Evolutionary conservation across 306 rosid genomes (phyloP).

Genomic region (Cucurbita argyrosperma): DNA sequence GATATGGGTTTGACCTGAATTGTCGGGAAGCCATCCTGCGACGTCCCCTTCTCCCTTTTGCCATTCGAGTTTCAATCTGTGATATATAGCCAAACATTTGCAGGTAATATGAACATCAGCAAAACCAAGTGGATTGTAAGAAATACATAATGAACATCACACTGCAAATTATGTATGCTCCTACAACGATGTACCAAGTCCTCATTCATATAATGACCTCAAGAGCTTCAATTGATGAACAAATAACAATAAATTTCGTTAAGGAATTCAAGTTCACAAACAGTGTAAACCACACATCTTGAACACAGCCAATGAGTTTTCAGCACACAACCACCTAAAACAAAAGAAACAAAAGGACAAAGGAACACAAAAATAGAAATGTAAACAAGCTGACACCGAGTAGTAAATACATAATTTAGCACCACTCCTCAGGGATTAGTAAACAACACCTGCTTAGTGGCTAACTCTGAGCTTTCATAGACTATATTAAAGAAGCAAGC

Average conservation of each 20-base stretch:
- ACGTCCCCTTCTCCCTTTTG: conserved; percentile 80
- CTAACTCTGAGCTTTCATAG: too few relatives aligned
- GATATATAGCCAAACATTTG: conserved; percentile 3
- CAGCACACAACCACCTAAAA: too few relatives aligned
- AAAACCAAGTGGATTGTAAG: neutral
- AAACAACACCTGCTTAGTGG: too few relatives aligned
- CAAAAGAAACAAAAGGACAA: too few relatives aligned
- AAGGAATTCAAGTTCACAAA: neutral
- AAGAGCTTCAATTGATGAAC: neutral
- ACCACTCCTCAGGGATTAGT: too few relatives aligned
- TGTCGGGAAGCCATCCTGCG: conserved; percentile 50
- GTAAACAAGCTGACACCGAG: too few relatives aligned
- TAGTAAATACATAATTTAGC: too few relatives aligned
- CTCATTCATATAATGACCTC: neutral
- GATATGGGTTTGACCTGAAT: conserved; percentile 56
- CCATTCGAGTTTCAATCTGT: conserved; percentile 55
- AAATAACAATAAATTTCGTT: neutral
- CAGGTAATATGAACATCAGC: conserved; percentile 6
- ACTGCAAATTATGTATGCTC: neutral
- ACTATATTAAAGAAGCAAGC: too few relatives aligned
- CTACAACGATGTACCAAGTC: neutral
- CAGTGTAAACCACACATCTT: neutral
- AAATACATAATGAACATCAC: neutral
- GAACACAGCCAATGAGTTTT: too few relatives aligned
- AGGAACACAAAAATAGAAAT: too few relatives aligned